Evolutionary conservation across 768 basidiomycete genomes (phyloP), one percentile per base, ranked within the genome.

Genomic region (Lactifluus volemus): DNA sequence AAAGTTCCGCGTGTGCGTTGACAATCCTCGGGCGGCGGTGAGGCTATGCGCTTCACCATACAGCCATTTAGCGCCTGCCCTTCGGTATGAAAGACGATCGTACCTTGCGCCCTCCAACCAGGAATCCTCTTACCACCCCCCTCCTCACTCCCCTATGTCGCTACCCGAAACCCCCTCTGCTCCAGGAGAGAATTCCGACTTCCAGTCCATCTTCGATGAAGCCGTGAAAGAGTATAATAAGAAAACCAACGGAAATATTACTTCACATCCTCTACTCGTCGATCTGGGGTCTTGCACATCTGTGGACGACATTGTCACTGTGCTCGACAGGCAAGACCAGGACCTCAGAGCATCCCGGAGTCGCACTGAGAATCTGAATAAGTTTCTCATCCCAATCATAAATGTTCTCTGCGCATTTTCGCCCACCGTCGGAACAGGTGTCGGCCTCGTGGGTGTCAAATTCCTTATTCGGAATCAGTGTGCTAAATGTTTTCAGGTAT

Each of bases 361-460:
- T 11, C 1, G 8, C 11, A n/a, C 32, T 1, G 30, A 58, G 7
- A 6, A n/a, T 1, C 30, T 50, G 3, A 34, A 34, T 34, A 58
- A 58, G 32, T 58, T n/a, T 29, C 39, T 58, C 12, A 11, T 10
- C 3, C 49, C 56, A 8, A 58, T 30, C 0, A 9, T 58, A 9
- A 58, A 50, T 7, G 56, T 58, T 29, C 39, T 58, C 29, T 44
- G 50, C 14, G 4, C 56, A 12, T 42, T 58, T 42, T 58, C 56
- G 0, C 5, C 12, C 29, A 25, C 49, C 3, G 11, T 50, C 21
- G 49, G 49, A 2, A 10, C 32, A 6, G 49, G 49, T 5, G 15
- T 50, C 21, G 49, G 49, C 4, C 47, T 57, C 6, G 55, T 57
- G 38, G 29, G 4, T 42, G 30, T 34, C 19, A 17, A n/a, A 1